A percentile compares a stretch with the other conserved stretches of the same genome.
Conservation (phyloP, 169 alveolate species). For the Plasmodium falciparum region DNA sequence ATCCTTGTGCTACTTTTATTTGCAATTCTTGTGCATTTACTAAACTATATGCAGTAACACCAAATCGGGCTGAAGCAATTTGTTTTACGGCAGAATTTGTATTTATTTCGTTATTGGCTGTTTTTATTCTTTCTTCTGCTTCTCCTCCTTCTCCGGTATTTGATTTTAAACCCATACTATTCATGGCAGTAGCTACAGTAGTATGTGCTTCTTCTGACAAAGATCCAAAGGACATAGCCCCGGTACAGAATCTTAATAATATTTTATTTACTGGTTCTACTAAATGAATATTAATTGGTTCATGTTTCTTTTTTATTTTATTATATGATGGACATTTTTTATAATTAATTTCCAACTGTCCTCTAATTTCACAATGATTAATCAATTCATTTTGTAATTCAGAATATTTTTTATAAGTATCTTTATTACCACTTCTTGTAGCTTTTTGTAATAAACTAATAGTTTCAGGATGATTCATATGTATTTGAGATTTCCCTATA, state of each 20-base stretch:
- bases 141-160: constrained; percentile 91
- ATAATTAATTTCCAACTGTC: constrained; percentile 81
- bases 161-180: constrained; percentile 81
- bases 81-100: constrained; percentile 84
- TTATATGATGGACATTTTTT: constrained; percentile 79
- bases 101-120: constrained; percentile 24
- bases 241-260: constrained; percentile 79
- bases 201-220: constrained; percentile 83
- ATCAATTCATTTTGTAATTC: constrained; percentile 78
- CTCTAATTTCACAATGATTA: constrained; percentile 83
- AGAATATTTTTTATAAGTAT: constrained; percentile 77
- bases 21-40: constrained; percentile 86
- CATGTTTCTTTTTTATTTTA: constrained; percentile 80
- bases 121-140: constrained; percentile 78
- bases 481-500: constrained; percentile 80
- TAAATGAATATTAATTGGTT: constrained; percentile 80
- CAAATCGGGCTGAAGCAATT: constrained; percentile 87
- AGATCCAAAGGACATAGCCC: constrained; percentile 85
- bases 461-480: constrained; percentile 85
- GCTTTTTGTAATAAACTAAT: constrained; percentile 84
- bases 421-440: constrained; percentile 75
- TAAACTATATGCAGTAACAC: constrained; percentile 84
- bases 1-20: constrained; percentile 88
- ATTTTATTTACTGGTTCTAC: constrained; percentile 73
- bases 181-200: constrained; percentile 85